Percentiles rank a stretch among this genome's conserved stretches.
Evolutionary conservation across 2,329 filamentous ascomycete species (phyloP).

Genomic region (Fusarium lateritium): DNA sequence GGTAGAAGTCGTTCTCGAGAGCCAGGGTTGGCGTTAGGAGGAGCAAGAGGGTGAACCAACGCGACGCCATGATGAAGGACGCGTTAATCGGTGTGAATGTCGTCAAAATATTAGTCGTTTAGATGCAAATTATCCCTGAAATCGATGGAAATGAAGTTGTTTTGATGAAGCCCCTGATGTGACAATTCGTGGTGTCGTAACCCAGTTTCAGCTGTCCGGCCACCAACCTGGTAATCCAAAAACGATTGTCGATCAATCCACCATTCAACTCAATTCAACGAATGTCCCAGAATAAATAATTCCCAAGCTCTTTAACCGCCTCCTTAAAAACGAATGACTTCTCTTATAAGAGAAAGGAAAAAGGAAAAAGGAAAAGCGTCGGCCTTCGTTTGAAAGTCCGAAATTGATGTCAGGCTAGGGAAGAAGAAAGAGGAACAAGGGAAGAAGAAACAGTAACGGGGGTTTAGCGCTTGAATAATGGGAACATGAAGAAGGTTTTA

Average conservation of each 20-base stretch:
- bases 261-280: slow-evolving; percentile 5
- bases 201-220: slow-evolving; percentile 35
- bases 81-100: not conserved
- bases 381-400: no score
- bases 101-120: not conserved
- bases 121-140: not conserved
- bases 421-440: slow-evolving; percentile 7
- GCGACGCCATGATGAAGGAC: slow-evolving; percentile 46
- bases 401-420: not conserved
- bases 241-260: slow-evolving; percentile 19
- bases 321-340: slow-evolving; percentile 22
- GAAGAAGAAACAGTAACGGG: not conserved
- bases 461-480: not conserved
- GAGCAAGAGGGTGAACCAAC: slow-evolving; percentile 52
- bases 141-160: not conserved
- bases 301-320: slow-evolving; percentile 5
- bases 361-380: not conserved
- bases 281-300: not conserved
- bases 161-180: not conserved
- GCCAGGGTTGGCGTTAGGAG: slow-evolving; percentile 43
- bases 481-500: not conserved
- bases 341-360: not conserved
- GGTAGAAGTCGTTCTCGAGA: slow-evolving; percentile 53
- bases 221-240: slow-evolving; percentile 18
- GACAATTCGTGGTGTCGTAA: not conserved